Percentiles rank a stretch among this genome's conserved stretches.
phyloP scores from a whole-genome alignment of 1,284 basidiomycete species.

The Chiua sp. region DNA sequence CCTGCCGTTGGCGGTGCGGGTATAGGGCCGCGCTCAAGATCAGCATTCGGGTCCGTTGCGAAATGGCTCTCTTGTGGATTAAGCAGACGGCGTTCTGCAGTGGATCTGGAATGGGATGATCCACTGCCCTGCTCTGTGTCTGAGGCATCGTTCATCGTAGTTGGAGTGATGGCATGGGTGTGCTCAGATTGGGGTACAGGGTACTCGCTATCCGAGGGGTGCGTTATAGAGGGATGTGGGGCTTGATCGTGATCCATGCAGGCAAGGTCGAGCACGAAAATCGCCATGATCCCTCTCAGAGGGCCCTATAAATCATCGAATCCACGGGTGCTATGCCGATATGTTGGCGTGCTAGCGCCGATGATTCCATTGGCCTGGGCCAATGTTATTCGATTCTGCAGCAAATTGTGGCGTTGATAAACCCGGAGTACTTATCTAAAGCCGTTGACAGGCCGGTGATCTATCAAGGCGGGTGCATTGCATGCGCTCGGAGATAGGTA shows the following conservation, averaged over 20 bases:
- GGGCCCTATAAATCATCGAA: not conserved
- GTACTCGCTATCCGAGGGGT: not conserved
- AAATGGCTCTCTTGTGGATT: constrained; percentile 3
- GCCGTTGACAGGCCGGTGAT: not conserved
- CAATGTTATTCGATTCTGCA: no score
- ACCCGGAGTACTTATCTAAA: no score
- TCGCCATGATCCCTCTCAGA: not conserved
- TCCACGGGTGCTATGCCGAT: not conserved
- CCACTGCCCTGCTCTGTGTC: constrained; percentile 1
- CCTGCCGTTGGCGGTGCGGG: constrained; percentile 14
- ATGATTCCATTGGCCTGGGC: not conserved
- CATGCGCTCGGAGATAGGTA: not conserved
- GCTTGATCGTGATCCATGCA: constrained; percentile 21
- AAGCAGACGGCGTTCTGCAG: constrained; percentile 9
- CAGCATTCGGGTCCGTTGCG: not conserved
- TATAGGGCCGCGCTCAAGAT: constrained; percentile 11
- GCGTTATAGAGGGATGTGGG: not conserved
- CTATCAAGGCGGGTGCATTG: not conserved
- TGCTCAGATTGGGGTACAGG: not conserved
- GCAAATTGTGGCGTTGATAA: not conserved
- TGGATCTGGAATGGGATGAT: constrained; percentile 9
- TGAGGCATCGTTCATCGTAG: not conserved
- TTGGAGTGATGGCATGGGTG: not conserved
- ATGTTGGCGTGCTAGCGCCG: not conserved
- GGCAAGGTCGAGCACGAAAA: not conserved